These are phyloP conservation scores for Saccharomyces cerevisiae DNA, from an alignment of 805 yeast species.

Conservation along the genomic window DNA sequence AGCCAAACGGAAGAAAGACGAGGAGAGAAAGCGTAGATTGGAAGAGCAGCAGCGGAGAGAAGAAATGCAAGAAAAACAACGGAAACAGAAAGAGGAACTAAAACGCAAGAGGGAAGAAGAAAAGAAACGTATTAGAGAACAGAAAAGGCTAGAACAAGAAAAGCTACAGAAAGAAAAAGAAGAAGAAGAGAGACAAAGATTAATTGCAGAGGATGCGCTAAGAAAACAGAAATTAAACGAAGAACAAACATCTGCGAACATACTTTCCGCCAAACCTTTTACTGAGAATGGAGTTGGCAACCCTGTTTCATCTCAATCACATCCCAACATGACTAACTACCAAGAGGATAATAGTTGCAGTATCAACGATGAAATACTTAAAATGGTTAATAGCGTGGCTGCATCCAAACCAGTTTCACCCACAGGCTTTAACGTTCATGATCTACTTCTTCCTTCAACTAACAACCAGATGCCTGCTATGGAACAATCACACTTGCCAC, in stretches of 20 bases:
- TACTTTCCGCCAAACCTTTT: neutral
- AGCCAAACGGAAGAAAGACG: slow-evolving; percentile 32
- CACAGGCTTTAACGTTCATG: slow-evolving; percentile 17
- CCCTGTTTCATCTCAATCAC: neutral
- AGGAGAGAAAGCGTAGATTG: slow-evolving; percentile 34
- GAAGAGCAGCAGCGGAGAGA: slow-evolving; percentile 36
- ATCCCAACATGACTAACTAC: neutral
- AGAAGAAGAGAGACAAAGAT: slow-evolving; percentile 21
- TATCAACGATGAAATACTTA: slow-evolving; percentile 21
- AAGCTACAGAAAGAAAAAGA: slow-evolving; percentile 9
- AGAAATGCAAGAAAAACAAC: slow-evolving; percentile 34
- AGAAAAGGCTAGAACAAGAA: slow-evolving; percentile 11
- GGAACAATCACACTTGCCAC: neutral
- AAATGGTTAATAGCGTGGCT: slow-evolving; percentile 23
- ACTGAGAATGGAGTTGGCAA: neutral
- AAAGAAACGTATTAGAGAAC: slow-evolving; percentile 28
- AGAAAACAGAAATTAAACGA: neutral
- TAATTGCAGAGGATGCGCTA: slow-evolving; percentile 21
- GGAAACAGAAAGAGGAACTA: slow-evolving; percentile 33
- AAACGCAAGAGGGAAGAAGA: slow-evolving; percentile 34
- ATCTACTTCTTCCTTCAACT: slow-evolving; percentile 5
- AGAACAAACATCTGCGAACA: neutral
- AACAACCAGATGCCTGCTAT: neutral
- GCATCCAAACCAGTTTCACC: slow-evolving; percentile 17
- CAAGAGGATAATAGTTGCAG: neutral